Conservation (phyloP, 2,329 filamentous ascomycete species). For the Colletotrichum zoysiae region DNA sequence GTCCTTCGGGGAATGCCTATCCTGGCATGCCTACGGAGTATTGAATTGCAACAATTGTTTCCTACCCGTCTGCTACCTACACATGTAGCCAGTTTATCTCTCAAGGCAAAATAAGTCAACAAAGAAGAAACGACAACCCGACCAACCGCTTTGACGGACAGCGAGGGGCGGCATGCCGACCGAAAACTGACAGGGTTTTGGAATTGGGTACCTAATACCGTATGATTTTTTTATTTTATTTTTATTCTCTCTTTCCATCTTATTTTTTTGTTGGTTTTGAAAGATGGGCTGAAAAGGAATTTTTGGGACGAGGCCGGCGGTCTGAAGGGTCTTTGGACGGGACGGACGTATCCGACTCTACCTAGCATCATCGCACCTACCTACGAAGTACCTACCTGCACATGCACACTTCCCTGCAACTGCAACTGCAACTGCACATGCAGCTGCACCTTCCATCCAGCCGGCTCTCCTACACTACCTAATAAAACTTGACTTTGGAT, state of each 20-base stretch:
- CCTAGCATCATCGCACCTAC: background rate
- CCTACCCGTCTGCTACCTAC: too few species aligned
- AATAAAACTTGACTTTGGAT: background rate
- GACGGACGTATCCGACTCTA: conserved; percentile 17
- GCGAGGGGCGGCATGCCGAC: background rate
- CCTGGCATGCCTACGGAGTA: too few species aligned
- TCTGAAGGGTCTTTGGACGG: conserved; percentile 24
- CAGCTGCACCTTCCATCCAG: background rate
- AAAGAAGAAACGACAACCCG: too few species aligned
- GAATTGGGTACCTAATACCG: background rate
- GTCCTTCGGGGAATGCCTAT: background rate
- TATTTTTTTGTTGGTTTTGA: background rate
- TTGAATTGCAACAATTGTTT: background rate
- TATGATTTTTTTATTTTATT: background rate
- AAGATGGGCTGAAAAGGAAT: conserved; percentile 22
- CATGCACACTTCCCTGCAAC: background rate
- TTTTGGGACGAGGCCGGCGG: conserved; percentile 36
- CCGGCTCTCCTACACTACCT: background rate
- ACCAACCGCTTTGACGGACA: background rate
- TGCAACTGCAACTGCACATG: too few species aligned
- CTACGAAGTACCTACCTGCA: background rate
- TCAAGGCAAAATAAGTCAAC: background rate
- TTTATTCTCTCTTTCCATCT: too few species aligned
- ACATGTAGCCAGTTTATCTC: background rate
- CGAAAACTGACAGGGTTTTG: background rate